Evolutionary conservation across 192 early-diverging fungal genomes (phyloP), one percentile per base, ranked within the genome.

Genomic region (Mortierella antarctica): DNA sequence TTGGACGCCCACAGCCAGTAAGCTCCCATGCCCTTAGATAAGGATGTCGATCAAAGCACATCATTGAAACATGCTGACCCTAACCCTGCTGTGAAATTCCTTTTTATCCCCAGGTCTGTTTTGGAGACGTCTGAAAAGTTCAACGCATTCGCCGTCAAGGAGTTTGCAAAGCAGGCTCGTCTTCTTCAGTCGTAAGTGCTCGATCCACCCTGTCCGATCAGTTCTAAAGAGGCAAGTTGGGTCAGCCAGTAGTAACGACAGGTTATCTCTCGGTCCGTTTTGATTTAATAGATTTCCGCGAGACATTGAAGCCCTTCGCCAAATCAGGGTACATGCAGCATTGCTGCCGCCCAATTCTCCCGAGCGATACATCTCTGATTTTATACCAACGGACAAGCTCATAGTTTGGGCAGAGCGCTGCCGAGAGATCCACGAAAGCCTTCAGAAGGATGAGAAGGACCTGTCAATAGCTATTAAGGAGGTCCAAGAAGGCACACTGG

Each of bases 271-370:
- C 51, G 13, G 7, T 58, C 49, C 44, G 4, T 58, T 7, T 31
- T 21, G 1, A 21, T 14, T 52, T 42, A 6, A 64, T 44, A 84
- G 74, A 11, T 73, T 85, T 39, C 67, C 85, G 12, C 70, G 63
- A 10, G 84, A 88, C 54, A 42, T 87, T 17, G 82, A 80, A 5
- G 73, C 81, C 1, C 65, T 89, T 6, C 82, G 83, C 15, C 71
- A 70, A 50, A 86, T 88, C 53, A 74, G 65, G 39, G 83, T 89
- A 1, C 88, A 89, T 57, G 80, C 86, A 10, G 70, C 62, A 14
- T 44, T 86, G 11, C 61, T 86, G 11, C 75, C 71, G 14, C 40
- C 63, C 6, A 69, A 80, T 18, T 71, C 69, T 2, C 58, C 70
- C 0, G 77, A 80, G 9, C 77, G 77, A 11, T 72, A 80, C 53